These are phyloP conservation scores for Fusarium transvaalense DNA, from an alignment of 2,329 filamentous ascomycete species.

Conservation along the genomic window DNA sequence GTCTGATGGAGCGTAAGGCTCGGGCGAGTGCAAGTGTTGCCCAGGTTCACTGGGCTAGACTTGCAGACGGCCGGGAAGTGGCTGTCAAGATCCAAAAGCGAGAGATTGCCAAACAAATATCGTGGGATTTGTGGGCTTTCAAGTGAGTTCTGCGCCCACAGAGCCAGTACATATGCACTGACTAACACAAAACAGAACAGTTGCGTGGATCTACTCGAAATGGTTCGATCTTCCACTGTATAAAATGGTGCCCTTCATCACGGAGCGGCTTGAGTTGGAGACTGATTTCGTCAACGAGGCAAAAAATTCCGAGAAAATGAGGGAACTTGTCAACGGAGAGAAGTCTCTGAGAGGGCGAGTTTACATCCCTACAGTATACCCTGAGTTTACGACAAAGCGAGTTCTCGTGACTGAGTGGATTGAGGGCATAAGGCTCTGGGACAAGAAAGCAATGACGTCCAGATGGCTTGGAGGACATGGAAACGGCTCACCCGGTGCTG, in stretches of 20 bases:
- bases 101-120: conserved; percentile 90
- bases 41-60: conserved; percentile 93
- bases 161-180: background rate
- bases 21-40: conserved; percentile 90
- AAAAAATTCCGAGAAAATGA: conserved; percentile 87
- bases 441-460: conserved; percentile 82
- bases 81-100: conserved; percentile 97
- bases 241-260: conserved; percentile 90
- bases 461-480: conserved; percentile 84
- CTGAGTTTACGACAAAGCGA: conserved; percentile 83
- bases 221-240: conserved; percentile 96
- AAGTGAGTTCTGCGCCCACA: conserved; percentile 67
- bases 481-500: conserved; percentile 82
- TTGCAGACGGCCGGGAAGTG: conserved; percentile 89
- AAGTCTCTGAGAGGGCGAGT: conserved; percentile 81
- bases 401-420: conserved; percentile 98
- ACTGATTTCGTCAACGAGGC: conserved; percentile 96
- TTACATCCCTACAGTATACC: conserved; percentile 88
- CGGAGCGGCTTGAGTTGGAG: conserved; percentile 90
- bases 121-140: conserved; percentile 97
- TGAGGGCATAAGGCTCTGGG: conserved; percentile 92
- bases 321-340: conserved; percentile 79
- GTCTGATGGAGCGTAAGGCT: conserved; percentile 71
- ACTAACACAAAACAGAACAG: conserved; percentile 66
- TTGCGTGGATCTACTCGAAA: conserved; percentile 84